A percentile compares a stretch with the other conserved stretches of the same genome.
phyloP scores from a whole-genome alignment of 1,139 yeast species.

The Scheffersomyces lignicola region DNA sequence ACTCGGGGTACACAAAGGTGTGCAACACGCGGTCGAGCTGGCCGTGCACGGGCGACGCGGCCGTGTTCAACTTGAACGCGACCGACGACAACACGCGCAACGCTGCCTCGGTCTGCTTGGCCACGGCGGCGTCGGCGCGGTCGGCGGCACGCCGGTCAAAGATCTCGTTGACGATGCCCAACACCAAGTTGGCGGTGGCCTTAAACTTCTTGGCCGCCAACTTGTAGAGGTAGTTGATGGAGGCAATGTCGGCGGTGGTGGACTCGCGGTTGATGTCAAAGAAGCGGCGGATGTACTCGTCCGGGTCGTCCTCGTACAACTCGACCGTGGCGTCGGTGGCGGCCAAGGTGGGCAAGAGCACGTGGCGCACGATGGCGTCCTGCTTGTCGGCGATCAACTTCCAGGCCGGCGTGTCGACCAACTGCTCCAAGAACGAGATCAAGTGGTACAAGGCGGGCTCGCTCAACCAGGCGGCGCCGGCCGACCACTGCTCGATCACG shows the following conservation, averaged over 20 bases:
- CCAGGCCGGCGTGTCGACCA: slow-evolving; percentile 58
- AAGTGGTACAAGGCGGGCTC: slow-evolving; percentile 61
- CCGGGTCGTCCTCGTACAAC: slow-evolving; percentile 70
- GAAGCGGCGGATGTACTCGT: slow-evolving; percentile 68
- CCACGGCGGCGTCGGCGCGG: slow-evolving; percentile 28
- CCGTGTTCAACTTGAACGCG: slow-evolving; percentile 41
- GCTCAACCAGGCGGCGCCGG: slow-evolving; percentile 57
- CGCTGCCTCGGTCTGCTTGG: slow-evolving; percentile 52
- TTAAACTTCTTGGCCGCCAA: slow-evolving; percentile 49
- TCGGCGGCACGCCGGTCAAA: slow-evolving; percentile 44
- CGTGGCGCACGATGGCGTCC: slow-evolving; percentile 57
- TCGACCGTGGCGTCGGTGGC: slow-evolving; percentile 58
- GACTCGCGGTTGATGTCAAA: slow-evolving; percentile 72
- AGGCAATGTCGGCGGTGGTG: slow-evolving; percentile 77
- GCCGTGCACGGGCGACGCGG: slow-evolving; percentile 43
- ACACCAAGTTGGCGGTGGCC: slow-evolving; percentile 39
- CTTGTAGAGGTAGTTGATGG: slow-evolving; percentile 69
- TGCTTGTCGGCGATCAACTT: slow-evolving; percentile 53
- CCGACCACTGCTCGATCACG: slow-evolving; percentile 60
- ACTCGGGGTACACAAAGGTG: slow-evolving; percentile 49
- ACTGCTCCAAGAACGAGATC: slow-evolving; percentile 64
- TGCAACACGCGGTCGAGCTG: slow-evolving; percentile 47
- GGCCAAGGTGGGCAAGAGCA: slow-evolving; percentile 63
- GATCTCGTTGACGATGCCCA: slow-evolving; percentile 51
- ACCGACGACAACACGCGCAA: slow-evolving; percentile 49